Conservation (phyloP, 2,329 filamentous ascomycete species). For the Colletotrichum theobromicola region DNA sequence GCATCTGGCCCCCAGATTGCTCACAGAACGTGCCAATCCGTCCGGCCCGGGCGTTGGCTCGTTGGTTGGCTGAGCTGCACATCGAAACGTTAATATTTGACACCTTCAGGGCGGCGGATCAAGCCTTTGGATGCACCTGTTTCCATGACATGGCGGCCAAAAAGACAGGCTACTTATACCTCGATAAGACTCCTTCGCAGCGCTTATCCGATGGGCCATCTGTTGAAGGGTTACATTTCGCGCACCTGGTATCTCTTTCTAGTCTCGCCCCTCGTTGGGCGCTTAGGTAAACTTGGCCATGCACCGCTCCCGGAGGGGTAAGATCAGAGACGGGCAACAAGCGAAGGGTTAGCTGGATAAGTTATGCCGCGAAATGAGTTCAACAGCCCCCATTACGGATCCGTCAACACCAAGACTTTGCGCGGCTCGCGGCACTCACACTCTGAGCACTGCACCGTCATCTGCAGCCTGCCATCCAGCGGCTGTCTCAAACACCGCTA, state of each 20-base stretch:
- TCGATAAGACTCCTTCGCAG: not conserved
- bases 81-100: not conserved
- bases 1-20: not conserved
- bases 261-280: not conserved
- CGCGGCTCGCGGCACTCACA: not conserved
- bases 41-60: not conserved
- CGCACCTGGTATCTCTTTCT: not conserved
- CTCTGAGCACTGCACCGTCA: not conserved
- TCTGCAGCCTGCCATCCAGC: not conserved
- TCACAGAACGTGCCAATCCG: not conserved
- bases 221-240: not conserved
- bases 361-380: not conserved
- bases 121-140: not conserved
- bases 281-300: not conserved
- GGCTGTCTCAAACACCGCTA: not conserved
- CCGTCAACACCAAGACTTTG: slow-evolving; percentile 1
- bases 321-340: not conserved
- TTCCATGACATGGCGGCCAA: not conserved
- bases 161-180: not conserved
- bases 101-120: not conserved
- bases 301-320: not conserved
- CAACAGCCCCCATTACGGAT: not conserved
- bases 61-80: not conserved
- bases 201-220: not conserved
- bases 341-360: not conserved